phyloP scores from a whole-genome alignment of 306 rosid genomes.

The Purshia tridentata region DNA sequence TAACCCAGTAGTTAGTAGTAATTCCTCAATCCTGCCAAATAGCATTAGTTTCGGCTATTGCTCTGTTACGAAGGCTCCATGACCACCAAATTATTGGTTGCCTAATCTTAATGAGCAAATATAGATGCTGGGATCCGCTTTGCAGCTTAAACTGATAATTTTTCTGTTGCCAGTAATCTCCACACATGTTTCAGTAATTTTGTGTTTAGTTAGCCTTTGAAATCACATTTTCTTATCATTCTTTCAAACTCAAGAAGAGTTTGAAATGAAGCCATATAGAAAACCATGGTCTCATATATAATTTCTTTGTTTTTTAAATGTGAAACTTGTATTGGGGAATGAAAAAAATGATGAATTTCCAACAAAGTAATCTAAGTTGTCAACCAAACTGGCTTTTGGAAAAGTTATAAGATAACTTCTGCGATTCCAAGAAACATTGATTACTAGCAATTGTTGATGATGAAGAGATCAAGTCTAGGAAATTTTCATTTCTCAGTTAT shows the following conservation, averaged over 20 bases:
- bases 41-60: slow-evolving; percentile 6
- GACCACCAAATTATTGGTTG: slow-evolving; percentile 24
- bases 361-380: background rate
- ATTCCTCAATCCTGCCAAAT: background rate
- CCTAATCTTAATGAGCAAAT: slow-evolving; percentile 41
- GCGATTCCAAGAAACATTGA: background rate
- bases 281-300: background rate
- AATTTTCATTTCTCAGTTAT: background rate
- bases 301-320: background rate
- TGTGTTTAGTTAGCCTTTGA: background rate
- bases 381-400: background rate
- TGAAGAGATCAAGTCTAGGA: background rate
- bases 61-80: slow-evolving; percentile 54
- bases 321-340: background rate
- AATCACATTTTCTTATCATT: background rate
- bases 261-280: background rate
- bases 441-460: background rate
- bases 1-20: background rate
- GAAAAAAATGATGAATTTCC: background rate
- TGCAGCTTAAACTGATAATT: slow-evolving; percentile 48
- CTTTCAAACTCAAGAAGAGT: background rate
- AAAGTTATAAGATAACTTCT: no score
- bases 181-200: slow-evolving; percentile 30
- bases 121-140: slow-evolving; percentile 58
- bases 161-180: slow-evolving; percentile 70